Evolutionary conservation across 2,329 filamentous ascomycete genomes (phyloP).

Genomic region (Immersiporthe knoxdaviesiana): DNA sequence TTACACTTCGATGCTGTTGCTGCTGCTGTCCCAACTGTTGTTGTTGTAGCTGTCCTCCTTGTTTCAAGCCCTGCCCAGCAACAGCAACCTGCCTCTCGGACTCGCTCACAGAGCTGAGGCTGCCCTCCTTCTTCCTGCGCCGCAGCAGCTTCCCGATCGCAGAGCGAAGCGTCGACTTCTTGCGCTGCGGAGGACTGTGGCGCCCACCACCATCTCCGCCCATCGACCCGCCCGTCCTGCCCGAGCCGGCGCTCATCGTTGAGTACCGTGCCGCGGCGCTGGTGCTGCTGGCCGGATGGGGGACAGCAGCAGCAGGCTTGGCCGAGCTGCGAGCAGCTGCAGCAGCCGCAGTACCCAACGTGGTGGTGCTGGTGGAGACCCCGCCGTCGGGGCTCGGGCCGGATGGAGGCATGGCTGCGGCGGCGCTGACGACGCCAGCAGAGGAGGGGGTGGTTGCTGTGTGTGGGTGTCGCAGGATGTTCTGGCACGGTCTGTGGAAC

Average conservation of each 20-base stretch:
- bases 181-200: conserved; percentile 48
- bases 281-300: conserved; percentile 38
- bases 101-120: conserved; percentile 37
- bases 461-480: conserved; percentile 34
- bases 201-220: neutral
- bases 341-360: conserved; percentile 8
- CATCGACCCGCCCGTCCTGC: conserved; percentile 35
- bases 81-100: conserved; percentile 36
- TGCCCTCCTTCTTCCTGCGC: conserved; percentile 55
- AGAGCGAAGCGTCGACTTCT: conserved; percentile 60
- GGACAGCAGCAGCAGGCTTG: conserved; percentile 35
- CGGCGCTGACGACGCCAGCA: neutral
- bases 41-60: conserved; percentile 34
- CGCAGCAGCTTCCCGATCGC: conserved; percentile 63
- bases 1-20: conserved; percentile 54
- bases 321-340: conserved; percentile 31
- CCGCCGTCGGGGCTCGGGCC: conserved; percentile 28
- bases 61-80: conserved; percentile 32
- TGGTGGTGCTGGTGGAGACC: conserved; percentile 17
- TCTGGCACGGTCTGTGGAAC: conserved; percentile 30
- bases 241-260: conserved; percentile 48
- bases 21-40: conserved; percentile 35
- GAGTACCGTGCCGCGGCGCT: conserved; percentile 51
- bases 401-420: conserved; percentile 26
- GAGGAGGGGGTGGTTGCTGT: neutral